Evolutionary conservation across 1,139 yeast species (phyloP), one percentile per base, ranked within the genome.

Genomic region (Candida sp.): DNA sequence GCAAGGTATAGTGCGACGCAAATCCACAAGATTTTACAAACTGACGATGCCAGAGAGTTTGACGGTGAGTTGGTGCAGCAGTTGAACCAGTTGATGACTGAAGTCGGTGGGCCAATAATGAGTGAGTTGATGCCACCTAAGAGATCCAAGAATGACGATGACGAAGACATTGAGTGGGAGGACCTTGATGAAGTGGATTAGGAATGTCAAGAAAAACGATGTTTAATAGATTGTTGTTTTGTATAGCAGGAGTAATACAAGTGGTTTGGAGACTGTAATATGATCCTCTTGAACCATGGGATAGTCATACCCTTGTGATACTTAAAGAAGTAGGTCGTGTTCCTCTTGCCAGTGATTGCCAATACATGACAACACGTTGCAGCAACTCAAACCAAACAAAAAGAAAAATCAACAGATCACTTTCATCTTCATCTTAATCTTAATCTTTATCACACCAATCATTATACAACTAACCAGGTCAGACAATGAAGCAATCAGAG

Each of bases 81-180:
- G 52, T 78, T 88, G 1, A 67, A 71, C 44, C 72, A 63, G 9
- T 67, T 88, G 54, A 68, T 86, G 50, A 58, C 66, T 5, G 84
- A 81, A 54, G 68, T 86, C 41, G 92, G 91, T 3, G 91, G 91
- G 3, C 83, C 83, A 3, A 58, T 66, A 56, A 77, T 69, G 76
- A 77, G 70, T 58, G 78, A 78, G 62, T 70, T 77, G 59, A 59
- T 77, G 63, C 75, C 81, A n/a, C 71, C 69, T 58, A 70, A 69
- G 55, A 69, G 9, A 28, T 28, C 31, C 9, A 28, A 68, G 44
- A 74, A 68, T 43, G 82, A 73, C 4, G 70, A 66, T 17, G 78
- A 75, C 46, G 77, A 72, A 40, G 54, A 42, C 23, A 72, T 66
- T 17, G 77, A 74, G 26, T 76, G 80, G 75, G 83, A 79, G 38